Conservation (phyloP, 2,329 filamentous ascomycete species). For the Elsinoe fawcettii region DNA sequence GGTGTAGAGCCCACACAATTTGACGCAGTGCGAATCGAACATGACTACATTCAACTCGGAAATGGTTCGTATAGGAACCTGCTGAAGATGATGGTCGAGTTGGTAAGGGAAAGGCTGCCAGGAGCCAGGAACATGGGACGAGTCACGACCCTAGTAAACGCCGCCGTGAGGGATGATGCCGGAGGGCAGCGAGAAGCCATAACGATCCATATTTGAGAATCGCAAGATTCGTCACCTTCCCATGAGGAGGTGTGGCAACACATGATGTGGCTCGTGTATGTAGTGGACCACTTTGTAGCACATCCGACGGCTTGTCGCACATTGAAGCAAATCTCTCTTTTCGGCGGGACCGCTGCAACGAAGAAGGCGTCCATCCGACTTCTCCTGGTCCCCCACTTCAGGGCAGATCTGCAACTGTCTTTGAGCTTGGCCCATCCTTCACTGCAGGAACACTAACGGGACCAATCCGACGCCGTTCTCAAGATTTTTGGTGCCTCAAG, state of each 20-base stretch:
- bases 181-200: neutral
- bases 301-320: neutral
- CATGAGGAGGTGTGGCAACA: neutral
- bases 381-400: neutral
- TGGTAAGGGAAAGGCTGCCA: neutral
- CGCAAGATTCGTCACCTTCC: neutral
- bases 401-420: conserved; percentile 5
- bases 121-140: neutral
- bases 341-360: neutral
- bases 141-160: conserved; percentile 5
- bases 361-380: neutral
- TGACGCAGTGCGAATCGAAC: conserved; percentile 47
- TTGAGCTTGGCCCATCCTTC: conserved; percentile 12
- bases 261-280: neutral
- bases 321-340: neutral
- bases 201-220: neutral
- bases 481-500: neutral
- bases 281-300: neutral
- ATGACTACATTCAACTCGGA: conserved; percentile 41
- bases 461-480: neutral
- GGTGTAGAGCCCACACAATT: conserved; percentile 53
- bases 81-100: neutral
- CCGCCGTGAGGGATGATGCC: neutral
- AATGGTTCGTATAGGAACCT: neutral
- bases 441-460: conserved; percentile 9